Base-by-base conservation (phyloP, 1,284 basidiomycete species). In the Ustilago sp. region DNA sequence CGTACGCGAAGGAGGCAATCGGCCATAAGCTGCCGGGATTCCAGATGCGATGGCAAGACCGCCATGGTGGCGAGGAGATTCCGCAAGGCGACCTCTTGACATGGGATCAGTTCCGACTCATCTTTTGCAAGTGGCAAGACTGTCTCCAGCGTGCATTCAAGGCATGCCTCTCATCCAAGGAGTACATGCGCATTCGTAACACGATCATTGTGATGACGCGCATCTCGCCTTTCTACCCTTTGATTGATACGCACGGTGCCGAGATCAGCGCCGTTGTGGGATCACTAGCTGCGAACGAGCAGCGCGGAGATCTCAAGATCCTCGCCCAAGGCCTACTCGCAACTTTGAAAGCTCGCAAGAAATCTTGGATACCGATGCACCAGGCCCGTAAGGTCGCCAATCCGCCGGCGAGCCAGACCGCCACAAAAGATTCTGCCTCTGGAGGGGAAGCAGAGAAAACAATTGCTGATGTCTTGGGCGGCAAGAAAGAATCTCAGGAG, bases 101-200 rank as follows among this genome's bases (percentile, higher is more conserved):
- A 3, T 94, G 93, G 92, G 83, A 88, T 9, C 89, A 89, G 19
- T 94, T 93, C 88, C 90, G 91, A 76, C 89, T 88, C 66, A 88
- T 94, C 55, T 87, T 93, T 56, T 89, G 90, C 63, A 95, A 95
- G 86, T 94, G 93, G 91, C 93, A 95, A 85, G 89, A 89, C 64
- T 92, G 92, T 79, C 85, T 96, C 23, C 88, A 70, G 58, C 80
- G 62, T 4, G 78, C 80, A 2, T 84, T 85, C 60, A 55, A 63
- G 45, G 59, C 62, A 36, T 85, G 84, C 63, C 70, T 85, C 8
- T 53, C 64, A 11, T 79, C 77, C 31, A 63, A 55, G 23, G 84
- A 85, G 68, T 85, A 85, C 74, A 85, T 85, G 82, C 74, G 83
- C 13, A 80, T 82, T 28, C 75, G 84, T 28, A 85, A 85, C 58